A percentile compares a stretch with the other conserved stretches of the same genome.
phyloP scores from a whole-genome alignment of 2,329 filamentous ascomycete genomes.

The Corynespora cassiicola region DNA sequence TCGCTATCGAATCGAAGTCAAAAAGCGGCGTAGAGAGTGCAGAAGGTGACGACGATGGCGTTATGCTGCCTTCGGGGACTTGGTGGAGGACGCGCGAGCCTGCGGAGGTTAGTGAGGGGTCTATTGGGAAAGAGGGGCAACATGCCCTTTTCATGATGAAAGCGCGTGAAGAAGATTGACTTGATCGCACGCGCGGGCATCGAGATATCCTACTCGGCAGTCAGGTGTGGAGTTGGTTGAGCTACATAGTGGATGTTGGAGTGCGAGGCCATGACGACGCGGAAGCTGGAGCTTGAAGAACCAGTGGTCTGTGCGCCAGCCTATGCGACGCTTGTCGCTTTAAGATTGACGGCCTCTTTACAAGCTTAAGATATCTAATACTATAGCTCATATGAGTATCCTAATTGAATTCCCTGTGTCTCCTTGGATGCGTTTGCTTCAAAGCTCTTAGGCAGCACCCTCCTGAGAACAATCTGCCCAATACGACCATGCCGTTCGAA shows the following conservation, averaged over 20 bases:
- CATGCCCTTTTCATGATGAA: constrained; percentile 62
- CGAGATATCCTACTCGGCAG: no score
- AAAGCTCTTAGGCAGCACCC: no score
- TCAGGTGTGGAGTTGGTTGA: no score
- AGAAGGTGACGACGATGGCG: constrained; percentile 46
- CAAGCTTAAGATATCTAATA: no score
- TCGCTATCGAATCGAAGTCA: constrained; percentile 83
- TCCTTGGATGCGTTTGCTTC: no score
- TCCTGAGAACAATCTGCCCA: no score
- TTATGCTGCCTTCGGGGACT: constrained; percentile 67
- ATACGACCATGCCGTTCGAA: no score
- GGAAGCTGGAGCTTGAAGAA: background rate
- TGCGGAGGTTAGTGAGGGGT: constrained; percentile 36
- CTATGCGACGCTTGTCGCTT: no score
- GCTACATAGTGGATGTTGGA: background rate
- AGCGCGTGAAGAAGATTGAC: constrained; percentile 71
- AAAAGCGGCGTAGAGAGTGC: constrained; percentile 69
- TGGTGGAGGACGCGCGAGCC: constrained; percentile 70
- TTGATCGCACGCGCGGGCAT: constrained; percentile 58
- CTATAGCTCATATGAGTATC: no score
- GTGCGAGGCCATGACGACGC: no score
- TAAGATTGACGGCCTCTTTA: no score
- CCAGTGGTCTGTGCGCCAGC: background rate
- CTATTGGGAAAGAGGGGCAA: background rate
- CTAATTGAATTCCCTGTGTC: no score